phyloP scores from a whole-genome alignment of 306 rosid species.

The Glycine tomentella region DNA sequence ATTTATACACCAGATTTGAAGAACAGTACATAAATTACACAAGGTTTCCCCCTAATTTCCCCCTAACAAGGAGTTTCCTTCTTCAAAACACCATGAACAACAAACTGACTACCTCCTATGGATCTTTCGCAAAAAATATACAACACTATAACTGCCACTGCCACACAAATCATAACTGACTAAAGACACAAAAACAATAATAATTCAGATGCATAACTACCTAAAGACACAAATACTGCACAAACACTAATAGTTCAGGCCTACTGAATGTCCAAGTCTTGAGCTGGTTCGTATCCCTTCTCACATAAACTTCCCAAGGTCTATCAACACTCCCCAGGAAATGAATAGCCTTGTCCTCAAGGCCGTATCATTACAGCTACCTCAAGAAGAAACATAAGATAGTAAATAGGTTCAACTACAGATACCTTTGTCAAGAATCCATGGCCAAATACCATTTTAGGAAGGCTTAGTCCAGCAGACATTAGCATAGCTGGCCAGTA shows the following conservation, averaged over 20 bases:
- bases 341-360: not conserved
- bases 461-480: constrained; percentile 93
- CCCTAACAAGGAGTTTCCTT: not conserved
- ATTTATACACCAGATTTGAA: not conserved
- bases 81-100: not conserved
- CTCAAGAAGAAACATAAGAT: constrained; percentile 37
- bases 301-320: not conserved
- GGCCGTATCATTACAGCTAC: constrained; percentile 5
- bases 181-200: not conserved
- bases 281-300: not conserved
- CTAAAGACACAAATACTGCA: constrained; percentile 12
- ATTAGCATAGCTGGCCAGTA: constrained; percentile 99
- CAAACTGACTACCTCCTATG: not conserved
- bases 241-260: not conserved
- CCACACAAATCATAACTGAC: not conserved
- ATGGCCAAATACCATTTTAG: constrained; percentile 96
- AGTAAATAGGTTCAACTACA: constrained; percentile 26
- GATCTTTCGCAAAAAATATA: not conserved
- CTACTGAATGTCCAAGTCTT: not conserved
- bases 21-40: not conserved
- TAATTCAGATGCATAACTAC: not conserved
- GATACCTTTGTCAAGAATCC: constrained; percentile 96
- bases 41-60: not conserved
- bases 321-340: not conserved
- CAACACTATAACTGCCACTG: not conserved